Conservation (phyloP, 2,329 filamentous ascomycete species). For the Penicillium olsonii region DNA sequence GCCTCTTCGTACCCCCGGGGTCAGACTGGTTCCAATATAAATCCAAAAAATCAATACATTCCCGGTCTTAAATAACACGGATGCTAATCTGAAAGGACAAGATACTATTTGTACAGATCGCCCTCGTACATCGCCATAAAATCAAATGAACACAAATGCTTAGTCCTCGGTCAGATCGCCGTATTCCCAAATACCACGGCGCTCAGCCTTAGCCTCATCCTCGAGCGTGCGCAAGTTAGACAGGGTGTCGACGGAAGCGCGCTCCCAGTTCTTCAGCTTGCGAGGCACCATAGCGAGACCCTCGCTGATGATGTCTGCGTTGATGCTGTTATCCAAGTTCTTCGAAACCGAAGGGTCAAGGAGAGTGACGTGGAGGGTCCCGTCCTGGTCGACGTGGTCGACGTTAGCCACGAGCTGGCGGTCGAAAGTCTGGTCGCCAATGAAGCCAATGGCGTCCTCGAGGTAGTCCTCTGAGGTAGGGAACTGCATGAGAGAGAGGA, state of each 20-base stretch:
- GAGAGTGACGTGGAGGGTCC: conserved; percentile 80
- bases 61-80: not conserved
- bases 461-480: conserved; percentile 82
- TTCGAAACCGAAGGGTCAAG: conserved; percentile 71
- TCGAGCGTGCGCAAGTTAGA: conserved; percentile 72
- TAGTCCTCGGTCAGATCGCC: conserved; percentile 92
- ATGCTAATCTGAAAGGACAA: conserved; percentile 8
- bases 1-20: too few relatives aligned
- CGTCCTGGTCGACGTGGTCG: conserved; percentile 80
- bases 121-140: conserved; percentile 5
- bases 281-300: conserved; percentile 88
- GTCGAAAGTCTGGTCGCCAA: conserved; percentile 72
- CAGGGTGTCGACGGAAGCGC: conserved; percentile 70
- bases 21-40: too few relatives aligned
- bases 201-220: conserved; percentile 73
- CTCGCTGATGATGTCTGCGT: conserved; percentile 79
- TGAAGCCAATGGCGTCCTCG: conserved; percentile 72
- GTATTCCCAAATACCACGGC: conserved; percentile 96
- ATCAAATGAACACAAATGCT: conserved; percentile 9
- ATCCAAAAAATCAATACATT: conserved; percentile 3
- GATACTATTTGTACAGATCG: conserved; percentile 21
- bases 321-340: conserved; percentile 75
- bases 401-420: conserved; percentile 86
- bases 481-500: conserved; percentile 85
- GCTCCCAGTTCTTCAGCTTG: conserved; percentile 92